These are phyloP conservation scores for Clarireedia homoeocarpa DNA, from an alignment of 2,329 filamentous ascomycete genomes.

Conservation along the genomic window DNA sequence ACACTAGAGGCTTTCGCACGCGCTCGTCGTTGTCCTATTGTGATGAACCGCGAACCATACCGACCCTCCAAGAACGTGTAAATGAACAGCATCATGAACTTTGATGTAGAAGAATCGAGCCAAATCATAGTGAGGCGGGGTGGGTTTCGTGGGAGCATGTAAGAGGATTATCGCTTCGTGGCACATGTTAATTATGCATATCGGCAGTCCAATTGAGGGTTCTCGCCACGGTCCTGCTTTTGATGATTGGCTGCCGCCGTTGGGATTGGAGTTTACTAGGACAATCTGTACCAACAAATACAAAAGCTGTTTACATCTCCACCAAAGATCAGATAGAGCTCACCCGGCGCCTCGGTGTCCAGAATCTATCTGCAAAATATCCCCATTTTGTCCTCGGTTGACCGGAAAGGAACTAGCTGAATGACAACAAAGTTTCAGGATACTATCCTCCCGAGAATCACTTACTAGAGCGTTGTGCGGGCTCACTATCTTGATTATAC, in stretches of 20 bases:
- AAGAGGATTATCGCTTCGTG: background rate
- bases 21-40: constrained; percentile 66
- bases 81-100: background rate
- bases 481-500: too few relatives aligned
- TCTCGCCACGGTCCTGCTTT: background rate
- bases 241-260: constrained; percentile 4
- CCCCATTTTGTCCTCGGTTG: too few relatives aligned
- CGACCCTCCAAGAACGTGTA: constrained; percentile 3
- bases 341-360: background rate
- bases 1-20: constrained; percentile 68
- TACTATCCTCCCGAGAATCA: too few relatives aligned
- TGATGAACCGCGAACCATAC: constrained; percentile 37
- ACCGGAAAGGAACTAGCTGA: too few relatives aligned
- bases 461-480: too few relatives aligned
- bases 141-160: too few relatives aligned
- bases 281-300: constrained; percentile 3
- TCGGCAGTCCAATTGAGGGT: background rate
- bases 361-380: too few relatives aligned
- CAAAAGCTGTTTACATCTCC: background rate
- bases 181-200: background rate
- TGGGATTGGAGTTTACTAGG: constrained; percentile 2
- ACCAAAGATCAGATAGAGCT: background rate
- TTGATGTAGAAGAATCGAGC: background rate
- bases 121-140: too few relatives aligned
- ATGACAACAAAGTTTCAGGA: too few relatives aligned